phyloP scores from a whole-genome alignment of 768 basidiomycete species.

The Hygrophoropsis aurantiaca region DNA sequence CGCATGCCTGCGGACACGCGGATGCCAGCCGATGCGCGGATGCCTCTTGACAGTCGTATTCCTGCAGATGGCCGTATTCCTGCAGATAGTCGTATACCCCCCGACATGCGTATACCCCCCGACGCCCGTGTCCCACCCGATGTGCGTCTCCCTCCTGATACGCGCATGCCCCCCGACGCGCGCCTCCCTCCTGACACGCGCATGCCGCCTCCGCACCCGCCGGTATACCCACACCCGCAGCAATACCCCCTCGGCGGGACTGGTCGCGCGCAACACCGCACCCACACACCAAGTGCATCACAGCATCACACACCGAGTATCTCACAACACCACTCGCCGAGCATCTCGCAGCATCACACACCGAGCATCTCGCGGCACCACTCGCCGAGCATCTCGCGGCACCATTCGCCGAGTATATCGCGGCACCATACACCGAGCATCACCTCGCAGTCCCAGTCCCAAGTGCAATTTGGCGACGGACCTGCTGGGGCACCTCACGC shows the following conservation, averaged over 20 bases:
- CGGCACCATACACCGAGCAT: neutral
- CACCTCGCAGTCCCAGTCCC: neutral
- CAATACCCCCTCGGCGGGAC: constrained; percentile 1
- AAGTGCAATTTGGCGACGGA: neutral
- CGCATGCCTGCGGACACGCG: too few species aligned
- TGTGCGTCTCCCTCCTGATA: neutral
- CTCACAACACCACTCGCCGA: too few species aligned
- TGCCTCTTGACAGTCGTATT: neutral
- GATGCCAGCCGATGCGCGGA: too few species aligned
- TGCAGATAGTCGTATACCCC: too few species aligned
- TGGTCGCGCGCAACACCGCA: neutral
- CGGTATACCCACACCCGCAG: constrained; percentile 5
- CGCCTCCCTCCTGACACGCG: constrained; percentile 1
- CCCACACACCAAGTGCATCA: neutral
- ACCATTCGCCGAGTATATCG: neutral
- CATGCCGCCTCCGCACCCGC: constrained; percentile 4
- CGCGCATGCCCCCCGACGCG: neutral
- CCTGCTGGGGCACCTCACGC: too few species aligned
- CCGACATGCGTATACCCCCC: neutral
- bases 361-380: neutral
- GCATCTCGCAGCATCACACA: neutral
- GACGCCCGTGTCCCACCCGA: too few species aligned
- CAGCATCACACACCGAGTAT: neutral
- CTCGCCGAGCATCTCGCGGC: neutral
- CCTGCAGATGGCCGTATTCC: too few species aligned